Conservation (phyloP, 169 alveolate genomes). For the Eimeria tenella region DNA sequence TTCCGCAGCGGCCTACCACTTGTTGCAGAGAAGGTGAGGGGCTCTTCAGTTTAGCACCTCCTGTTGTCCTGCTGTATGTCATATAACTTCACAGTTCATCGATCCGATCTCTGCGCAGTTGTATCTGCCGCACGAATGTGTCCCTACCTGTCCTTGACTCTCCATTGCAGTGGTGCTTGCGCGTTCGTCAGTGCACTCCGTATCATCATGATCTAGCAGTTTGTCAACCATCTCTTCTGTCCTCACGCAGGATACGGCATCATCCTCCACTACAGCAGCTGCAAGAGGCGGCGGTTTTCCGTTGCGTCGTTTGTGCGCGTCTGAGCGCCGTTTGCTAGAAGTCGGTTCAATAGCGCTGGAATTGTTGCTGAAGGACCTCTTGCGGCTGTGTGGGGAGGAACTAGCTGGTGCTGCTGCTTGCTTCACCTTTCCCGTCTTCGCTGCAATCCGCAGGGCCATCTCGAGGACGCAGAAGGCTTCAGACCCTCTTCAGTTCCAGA, state of each 20-base stretch:
- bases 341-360: constrained; percentile 33
- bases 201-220: not conserved
- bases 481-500: constrained; percentile 45
- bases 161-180: not conserved
- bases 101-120: not conserved
- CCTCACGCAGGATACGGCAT: not conserved
- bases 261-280: not conserved
- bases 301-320: constrained; percentile 32
- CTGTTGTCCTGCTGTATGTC: not conserved
- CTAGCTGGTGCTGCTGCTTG: constrained; percentile 50
- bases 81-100: not conserved
- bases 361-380: constrained; percentile 23
- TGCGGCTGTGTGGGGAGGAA: constrained; percentile 46
- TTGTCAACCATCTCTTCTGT: not conserved
- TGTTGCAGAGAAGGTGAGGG: constrained; percentile 41
- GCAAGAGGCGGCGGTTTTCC: constrained; percentile 12
- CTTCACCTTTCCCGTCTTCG: constrained; percentile 38
- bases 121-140: not conserved
- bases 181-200: not conserved
- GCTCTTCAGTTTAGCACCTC: not conserved
- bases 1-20: constrained; percentile 21
- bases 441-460: constrained; percentile 40
- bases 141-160: not conserved
- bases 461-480: constrained; percentile 41
- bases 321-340: constrained; percentile 47